Evolutionary conservation across 352 stramenopile species (phyloP).

Genomic region (Phytophthora kernoviae): DNA sequence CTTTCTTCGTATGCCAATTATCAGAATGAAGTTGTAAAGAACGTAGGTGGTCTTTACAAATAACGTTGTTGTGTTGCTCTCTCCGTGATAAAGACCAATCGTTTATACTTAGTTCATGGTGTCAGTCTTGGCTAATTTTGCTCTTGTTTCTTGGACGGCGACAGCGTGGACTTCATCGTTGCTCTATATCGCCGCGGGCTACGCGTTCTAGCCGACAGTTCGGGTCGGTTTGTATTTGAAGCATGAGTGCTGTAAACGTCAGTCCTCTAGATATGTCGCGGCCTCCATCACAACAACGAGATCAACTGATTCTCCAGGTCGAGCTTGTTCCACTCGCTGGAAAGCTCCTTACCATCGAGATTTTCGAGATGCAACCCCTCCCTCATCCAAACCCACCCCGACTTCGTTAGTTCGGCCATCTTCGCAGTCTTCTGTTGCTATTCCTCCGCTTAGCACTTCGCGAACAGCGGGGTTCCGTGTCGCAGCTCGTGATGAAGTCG

Average conservation of each 20-base stretch:
- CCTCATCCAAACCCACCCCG: slow-evolving; percentile 6
- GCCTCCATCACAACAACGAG: slow-evolving; percentile 20
- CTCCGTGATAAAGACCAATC: no score
- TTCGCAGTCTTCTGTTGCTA: slow-evolving; percentile 6
- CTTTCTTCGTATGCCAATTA: no score
- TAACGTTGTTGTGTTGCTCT: no score
- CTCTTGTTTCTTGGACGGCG: not conserved
- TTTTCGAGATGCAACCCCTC: slow-evolving; percentile 36
- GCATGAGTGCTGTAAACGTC: slow-evolving; percentile 15
- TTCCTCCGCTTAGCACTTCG: slow-evolving; percentile 1
- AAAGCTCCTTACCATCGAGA: slow-evolving; percentile 38
- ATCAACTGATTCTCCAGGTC: slow-evolving; percentile 42
- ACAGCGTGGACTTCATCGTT: not conserved
- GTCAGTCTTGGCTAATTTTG: not conserved
- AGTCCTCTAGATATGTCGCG: not conserved
- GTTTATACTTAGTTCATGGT: no score
- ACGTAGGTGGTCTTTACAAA: no score
- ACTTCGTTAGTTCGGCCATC: slow-evolving; percentile 10
- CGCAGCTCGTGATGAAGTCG: slow-evolving; percentile 61
- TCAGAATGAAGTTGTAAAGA: no score
- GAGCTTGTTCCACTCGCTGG: slow-evolving; percentile 38
- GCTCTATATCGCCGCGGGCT: no score
- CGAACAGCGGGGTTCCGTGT: slow-evolving; percentile 46
- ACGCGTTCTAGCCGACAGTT: no score
- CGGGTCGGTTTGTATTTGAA: not conserved